phyloP scores from a whole-genome alignment of 164 flowering plant species.

The Vitis vinifera region ASM3070453v1 NC_081815.1:18756001-18756500 shows the following conservation, averaged over 20 bases:
- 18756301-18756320: conserved; percentile 12
- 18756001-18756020: not conserved
- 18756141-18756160: conserved; percentile 24
- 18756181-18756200: conserved; percentile 21
- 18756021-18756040: conserved; percentile 34
- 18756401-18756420: too few species aligned
- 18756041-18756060: conserved; percentile 7
- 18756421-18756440: too few species aligned
- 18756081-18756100: not conserved
- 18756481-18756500: too few species aligned
- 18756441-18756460: too few species aligned
- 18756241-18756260: conserved; percentile 3
- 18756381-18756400: too few species aligned
- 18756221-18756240: conserved; percentile 6
- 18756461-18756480: too few species aligned
- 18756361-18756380: too few species aligned
- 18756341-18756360: too few species aligned
- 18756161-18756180: conserved; percentile 5
- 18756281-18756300: conserved; percentile 38
- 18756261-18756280: conserved; percentile 5
- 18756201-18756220: conserved; percentile 18
- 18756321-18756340: conserved; percentile 11
- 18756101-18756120: not conserved
- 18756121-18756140: conserved; percentile 14
- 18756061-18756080: conserved; percentile 3